Conservation (phyloP, 257 asterid genomes). For the Hygrophila difformis region DNA sequence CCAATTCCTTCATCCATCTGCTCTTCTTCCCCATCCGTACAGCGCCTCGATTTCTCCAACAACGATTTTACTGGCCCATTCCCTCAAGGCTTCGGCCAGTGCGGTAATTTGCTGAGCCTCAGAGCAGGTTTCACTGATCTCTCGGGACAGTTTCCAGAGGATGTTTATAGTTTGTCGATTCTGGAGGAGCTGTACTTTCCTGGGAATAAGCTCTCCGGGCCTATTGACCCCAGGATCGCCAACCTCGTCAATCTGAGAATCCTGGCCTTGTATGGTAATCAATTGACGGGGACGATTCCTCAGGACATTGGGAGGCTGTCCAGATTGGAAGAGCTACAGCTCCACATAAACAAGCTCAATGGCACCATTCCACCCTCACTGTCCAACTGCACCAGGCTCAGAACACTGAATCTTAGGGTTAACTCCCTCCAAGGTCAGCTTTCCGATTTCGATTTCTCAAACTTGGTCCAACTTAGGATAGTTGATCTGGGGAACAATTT, state of each 20-base stretch:
- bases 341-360: constrained; percentile 59
- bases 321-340: constrained; percentile 54
- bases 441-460: constrained; percentile 63
- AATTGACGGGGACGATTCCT: constrained; percentile 57
- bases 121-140: constrained; percentile 68
- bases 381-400: constrained; percentile 56
- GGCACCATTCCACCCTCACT: constrained; percentile 77
- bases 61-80: constrained; percentile 59
- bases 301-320: constrained; percentile 52
- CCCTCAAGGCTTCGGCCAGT: constrained; percentile 40
- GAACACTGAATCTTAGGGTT: constrained; percentile 58
- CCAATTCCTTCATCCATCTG: constrained; percentile 47
- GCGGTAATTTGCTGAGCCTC: constrained; percentile 37
- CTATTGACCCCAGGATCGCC: constrained; percentile 34
- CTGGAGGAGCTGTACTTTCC: constrained; percentile 64
- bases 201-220: constrained; percentile 59
- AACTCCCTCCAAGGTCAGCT: constrained; percentile 71
- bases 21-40: constrained; percentile 31
- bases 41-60: constrained; percentile 58
- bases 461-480: constrained; percentile 36
- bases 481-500: constrained; percentile 77
- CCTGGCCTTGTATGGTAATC: constrained; percentile 55
- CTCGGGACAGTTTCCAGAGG: constrained; percentile 54
- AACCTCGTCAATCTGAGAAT: constrained; percentile 47
- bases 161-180: constrained; percentile 32